phyloP scores from a whole-genome alignment of 1,139 yeast species.

The Debaryomyces subglobosus region DNA sequence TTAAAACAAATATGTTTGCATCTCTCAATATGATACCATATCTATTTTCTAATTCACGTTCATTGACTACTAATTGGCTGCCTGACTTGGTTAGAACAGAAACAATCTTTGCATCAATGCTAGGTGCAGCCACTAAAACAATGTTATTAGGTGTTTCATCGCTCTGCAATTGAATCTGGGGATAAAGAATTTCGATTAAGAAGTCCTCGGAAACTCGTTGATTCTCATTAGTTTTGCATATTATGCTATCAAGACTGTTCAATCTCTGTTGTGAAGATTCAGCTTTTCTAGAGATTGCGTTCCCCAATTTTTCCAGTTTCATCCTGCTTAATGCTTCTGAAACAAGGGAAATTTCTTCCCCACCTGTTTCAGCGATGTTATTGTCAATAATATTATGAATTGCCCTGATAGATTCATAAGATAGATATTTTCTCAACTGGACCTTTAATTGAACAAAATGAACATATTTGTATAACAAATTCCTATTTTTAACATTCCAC shows the following conservation, averaged over 20 bases:
- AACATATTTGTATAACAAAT: conserved; percentile 38
- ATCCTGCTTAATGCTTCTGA: background rate
- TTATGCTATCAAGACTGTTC: conserved; percentile 53
- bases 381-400: conserved; percentile 38
- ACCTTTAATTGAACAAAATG: conserved; percentile 41
- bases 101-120: conserved; percentile 41
- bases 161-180: conserved; percentile 82
- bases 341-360: conserved; percentile 10
- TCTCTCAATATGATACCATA: conserved; percentile 42
- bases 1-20: conserved; percentile 45
- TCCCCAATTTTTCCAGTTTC: conserved; percentile 5
- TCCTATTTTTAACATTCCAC: conserved; percentile 46
- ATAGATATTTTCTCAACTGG: conserved; percentile 33
- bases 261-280: conserved; percentile 25
- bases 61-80: conserved; percentile 22
- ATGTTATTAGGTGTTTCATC: conserved; percentile 66
- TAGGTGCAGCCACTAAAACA: conserved; percentile 48
- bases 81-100: conserved; percentile 36
- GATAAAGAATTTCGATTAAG: conserved; percentile 72
- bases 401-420: conserved; percentile 42
- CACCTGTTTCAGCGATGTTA: conserved; percentile 5
- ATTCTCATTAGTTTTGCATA: conserved; percentile 44
- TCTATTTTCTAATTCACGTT: conserved; percentile 38
- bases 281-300: background rate
- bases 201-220: conserved; percentile 63